A percentile compares a stretch with the other conserved stretches of the same genome.
Evolutionary conservation across 1,284 basidiomycete genomes (phyloP).

Genomic region (Schizopora paradoxa): DNA sequence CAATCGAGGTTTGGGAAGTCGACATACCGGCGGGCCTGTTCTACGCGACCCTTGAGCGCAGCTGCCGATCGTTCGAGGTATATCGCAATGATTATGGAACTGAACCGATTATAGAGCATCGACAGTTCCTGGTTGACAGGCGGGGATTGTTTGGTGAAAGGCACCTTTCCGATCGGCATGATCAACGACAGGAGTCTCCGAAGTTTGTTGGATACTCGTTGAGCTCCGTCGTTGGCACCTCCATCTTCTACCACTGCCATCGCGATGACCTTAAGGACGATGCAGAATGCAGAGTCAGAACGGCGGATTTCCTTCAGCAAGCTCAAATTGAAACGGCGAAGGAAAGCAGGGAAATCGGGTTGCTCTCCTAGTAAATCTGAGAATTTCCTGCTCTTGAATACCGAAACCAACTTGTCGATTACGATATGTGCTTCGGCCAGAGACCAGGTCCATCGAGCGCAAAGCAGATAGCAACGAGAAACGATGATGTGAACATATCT

Average conservation of each 20-base stretch:
- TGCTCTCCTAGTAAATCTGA: constrained; percentile 72
- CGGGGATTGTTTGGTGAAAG: constrained; percentile 52
- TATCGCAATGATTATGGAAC: constrained; percentile 71
- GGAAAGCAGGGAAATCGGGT: constrained; percentile 75
- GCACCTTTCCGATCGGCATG: constrained; percentile 68
- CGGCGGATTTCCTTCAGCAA: constrained; percentile 48
- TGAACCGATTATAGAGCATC: constrained; percentile 84
- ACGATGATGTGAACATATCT: constrained; percentile 72
- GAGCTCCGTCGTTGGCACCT: constrained; percentile 30
- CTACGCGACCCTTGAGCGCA: constrained; percentile 49
- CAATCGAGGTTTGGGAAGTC: constrained; percentile 65
- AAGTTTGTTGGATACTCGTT: constrained; percentile 42
- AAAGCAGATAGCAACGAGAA: constrained; percentile 69
- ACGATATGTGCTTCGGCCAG: constrained; percentile 55
- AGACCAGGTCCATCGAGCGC: constrained; percentile 71
- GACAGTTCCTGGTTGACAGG: constrained; percentile 61
- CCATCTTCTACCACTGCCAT: constrained; percentile 41
- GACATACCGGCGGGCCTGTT: constrained; percentile 62
- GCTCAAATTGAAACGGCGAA: constrained; percentile 55
- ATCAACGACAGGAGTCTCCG: constrained; percentile 77
- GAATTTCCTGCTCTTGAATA: constrained; percentile 80
- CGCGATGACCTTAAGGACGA: constrained; percentile 77
- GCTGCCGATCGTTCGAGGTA: constrained; percentile 58
- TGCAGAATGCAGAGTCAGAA: constrained; percentile 70
- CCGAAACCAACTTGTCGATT: constrained; percentile 63